These are phyloP conservation scores for Hymenotorrendiella dingleyae DNA, from an alignment of 2,329 filamentous ascomycete genomes.

Conservation along the genomic window DNA sequence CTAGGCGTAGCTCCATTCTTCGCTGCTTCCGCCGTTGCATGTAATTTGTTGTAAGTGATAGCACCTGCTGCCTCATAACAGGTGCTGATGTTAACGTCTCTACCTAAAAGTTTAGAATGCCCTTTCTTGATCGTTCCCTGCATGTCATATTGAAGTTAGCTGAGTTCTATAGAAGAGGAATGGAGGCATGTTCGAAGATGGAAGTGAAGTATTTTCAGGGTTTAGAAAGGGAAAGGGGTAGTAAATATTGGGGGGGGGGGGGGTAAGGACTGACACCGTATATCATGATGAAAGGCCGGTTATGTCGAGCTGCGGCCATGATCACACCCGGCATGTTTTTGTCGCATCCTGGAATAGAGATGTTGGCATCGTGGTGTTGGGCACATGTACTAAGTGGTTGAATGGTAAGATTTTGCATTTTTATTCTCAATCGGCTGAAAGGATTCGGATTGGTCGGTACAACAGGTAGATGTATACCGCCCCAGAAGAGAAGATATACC, in stretches of 20 bases:
- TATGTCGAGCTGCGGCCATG: slow-evolving; percentile 46
- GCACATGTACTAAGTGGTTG: slow-evolving; percentile 6
- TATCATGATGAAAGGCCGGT: slow-evolving; percentile 89
- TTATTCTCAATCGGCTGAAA: too few species aligned
- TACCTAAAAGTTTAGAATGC: slow-evolving; percentile 69
- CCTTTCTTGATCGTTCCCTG: slow-evolving; percentile 86
- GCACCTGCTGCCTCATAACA: slow-evolving; percentile 87
- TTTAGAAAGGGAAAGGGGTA: too few species aligned
- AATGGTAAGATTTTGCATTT: too few species aligned
- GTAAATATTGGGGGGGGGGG: too few species aligned
- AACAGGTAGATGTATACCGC: too few species aligned
- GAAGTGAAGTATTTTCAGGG: too few species aligned
- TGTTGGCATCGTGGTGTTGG: slow-evolving; percentile 79
- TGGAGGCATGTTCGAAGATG: too few species aligned
- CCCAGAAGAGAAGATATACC: too few species aligned
- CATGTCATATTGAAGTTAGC: too few species aligned
- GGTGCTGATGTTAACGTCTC: slow-evolving; percentile 79
- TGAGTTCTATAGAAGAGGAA: too few species aligned
- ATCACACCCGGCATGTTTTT: slow-evolving; percentile 92
- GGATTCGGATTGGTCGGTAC: too few species aligned
- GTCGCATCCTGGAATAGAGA: slow-evolving; percentile 89
- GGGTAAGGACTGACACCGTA: too few species aligned
- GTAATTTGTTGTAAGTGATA: slow-evolving; percentile 69
- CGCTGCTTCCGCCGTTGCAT: slow-evolving; percentile 58
- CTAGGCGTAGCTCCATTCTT: slow-evolving; percentile 61